Base-by-base conservation (phyloP, 1,139 yeast species). In the Hansenula lynferdii region DNA sequence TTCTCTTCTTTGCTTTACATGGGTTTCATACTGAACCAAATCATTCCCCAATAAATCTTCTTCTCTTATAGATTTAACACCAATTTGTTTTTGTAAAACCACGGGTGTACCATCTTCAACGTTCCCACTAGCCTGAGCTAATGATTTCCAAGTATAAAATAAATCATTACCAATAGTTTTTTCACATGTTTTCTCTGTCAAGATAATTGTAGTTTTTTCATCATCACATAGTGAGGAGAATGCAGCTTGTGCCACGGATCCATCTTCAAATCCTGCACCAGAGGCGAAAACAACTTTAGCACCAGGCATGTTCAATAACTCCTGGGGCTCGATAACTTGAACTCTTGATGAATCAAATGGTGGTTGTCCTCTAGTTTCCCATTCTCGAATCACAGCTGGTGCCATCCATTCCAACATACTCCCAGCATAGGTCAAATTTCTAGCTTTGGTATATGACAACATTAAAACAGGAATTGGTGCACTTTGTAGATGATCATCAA, bases 351-450 rank as follows among this genome's bases (percentile, higher is more conserved):
- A 80, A 50, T 81, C 85, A 46, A 65, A 65, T 8, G 97, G 96
- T 3, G 84, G 75, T 40, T 76, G 75, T 39, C 77, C 80, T 47
- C 77, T 72, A 10, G 72, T 66, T 50, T 86, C 96, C 92, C 96
- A 87, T 38, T 81, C 84, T 50, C 84, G 82, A 25, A 86, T 75
- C 31, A 89, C 73, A 22, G 79, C 73, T 1, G 90, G 75, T 0
- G 95, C 80, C 92, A 92, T 85, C 97, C 97, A 94, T 63, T 94
- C 98, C 20, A 90, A 64, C 80, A 92, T 84, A 42, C 87, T 83
- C 16, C 89, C 78, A 0, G 97, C 96, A 57, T 85, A 87, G 28
- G 84, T 75, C 47, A 92, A 64, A 3, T 85, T 75, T 54, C 92
- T 80, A 1, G 87, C 77, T 16, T 95, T 95, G 1, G 90, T 82